Conservation (phyloP, 208 protist species). For the Leptomonas pyrrhocoris region DNA sequence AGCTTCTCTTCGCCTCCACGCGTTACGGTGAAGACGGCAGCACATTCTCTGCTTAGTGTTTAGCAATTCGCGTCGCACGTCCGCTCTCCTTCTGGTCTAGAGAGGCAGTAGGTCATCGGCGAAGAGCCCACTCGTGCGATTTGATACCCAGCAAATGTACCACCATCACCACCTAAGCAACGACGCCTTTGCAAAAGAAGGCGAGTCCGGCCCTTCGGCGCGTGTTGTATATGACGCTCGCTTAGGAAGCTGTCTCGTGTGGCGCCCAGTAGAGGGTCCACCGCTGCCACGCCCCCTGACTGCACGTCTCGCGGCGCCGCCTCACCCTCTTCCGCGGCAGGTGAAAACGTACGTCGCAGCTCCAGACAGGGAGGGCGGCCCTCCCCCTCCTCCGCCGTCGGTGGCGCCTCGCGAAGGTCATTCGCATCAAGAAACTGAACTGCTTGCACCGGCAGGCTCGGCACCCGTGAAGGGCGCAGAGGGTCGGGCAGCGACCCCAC, state of each 20-base stretch:
- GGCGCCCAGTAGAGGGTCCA: conserved; percentile 25
- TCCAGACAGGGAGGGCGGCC: background rate
- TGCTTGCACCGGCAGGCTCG: background rate
- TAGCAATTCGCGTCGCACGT: no score
- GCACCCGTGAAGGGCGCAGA: background rate
- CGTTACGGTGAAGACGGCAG: no score
- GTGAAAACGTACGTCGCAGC: background rate
- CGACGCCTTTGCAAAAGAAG: background rate
- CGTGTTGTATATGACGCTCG: conserved; percentile 14
- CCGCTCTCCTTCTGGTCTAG: background rate
- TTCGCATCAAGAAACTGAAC: background rate
- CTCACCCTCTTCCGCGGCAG: background rate
- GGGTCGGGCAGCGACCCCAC: background rate
- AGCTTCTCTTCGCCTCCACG: no score
- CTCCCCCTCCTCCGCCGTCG: no score
- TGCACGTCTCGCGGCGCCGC: background rate
- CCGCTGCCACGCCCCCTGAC: conserved; percentile 20
- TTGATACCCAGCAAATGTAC: conserved; percentile 5
- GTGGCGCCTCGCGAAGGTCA: no score
- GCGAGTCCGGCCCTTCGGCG: background rate
- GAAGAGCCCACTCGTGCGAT: background rate
- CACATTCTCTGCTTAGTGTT: no score
- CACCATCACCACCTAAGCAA: background rate
- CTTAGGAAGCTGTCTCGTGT: conserved; percentile 17
- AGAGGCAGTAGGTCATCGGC: background rate